Base-by-base conservation (phyloP, 2,329 filamentous ascomycete genomes). In the Trichophyton equinum region DNA sequence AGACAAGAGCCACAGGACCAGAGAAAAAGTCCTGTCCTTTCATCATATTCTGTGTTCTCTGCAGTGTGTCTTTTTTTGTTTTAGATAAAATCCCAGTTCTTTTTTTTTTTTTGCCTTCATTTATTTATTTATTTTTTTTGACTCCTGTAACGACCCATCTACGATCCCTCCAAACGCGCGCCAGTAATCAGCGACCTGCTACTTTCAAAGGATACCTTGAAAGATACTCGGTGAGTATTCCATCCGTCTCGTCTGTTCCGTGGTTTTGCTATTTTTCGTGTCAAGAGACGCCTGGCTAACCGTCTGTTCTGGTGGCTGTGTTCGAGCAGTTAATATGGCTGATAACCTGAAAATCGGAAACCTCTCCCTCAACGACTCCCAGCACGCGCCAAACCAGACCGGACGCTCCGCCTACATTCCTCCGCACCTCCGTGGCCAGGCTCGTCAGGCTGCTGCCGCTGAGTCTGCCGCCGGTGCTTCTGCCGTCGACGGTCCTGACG, bases 351-450 rank as follows among this genome's bases (percentile, higher is more conserved):
- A 82, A 70, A 81, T 83, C 76, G 77, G 76, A 70, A 76, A 77
- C 69, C 73, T 83, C 66, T 78, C 78, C 64, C 76, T 86, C 68
- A 81, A 82, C 72, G 83, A 86, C 67, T 83, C 81, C 64, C 79
- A 84, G 75, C 82, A 85, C 72, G 82, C 81, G 67, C 73, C 76
- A 46, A 64, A 74, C 76, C 68, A 73, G 73, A 72, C 73, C 63
- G 80, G 81, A 68, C 83, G 82, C 70, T 78, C 81, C 72, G 80
- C 83, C 68, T 86, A 86, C 74, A 85, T 86, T 67, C 83, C 83
- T 69, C 83, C 83, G 68, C 83, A 86, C 73, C 79, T 85, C 66
- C 81, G 83, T 66, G 70, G 72, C 60, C 73, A 72, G 53, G 40
- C 40, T 15, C 36, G 40, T 11, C 63, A 60, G 36, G 51, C 51